Conservation (phyloP, 2,329 filamentous ascomycete species). For the Bipolaris zeicola region DNA sequence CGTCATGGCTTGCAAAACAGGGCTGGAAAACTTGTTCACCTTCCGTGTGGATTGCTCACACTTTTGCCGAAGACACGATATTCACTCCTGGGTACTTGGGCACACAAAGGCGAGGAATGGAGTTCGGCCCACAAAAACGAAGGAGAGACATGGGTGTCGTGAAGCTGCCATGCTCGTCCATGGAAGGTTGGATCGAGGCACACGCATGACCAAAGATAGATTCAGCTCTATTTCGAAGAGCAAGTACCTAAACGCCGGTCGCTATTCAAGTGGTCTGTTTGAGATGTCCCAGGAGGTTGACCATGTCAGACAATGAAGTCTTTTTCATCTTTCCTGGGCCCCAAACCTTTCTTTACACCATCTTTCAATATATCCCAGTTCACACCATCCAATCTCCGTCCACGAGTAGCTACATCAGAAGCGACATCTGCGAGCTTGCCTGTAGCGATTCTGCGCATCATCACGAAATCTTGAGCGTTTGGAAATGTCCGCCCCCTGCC, state of each 20-base stretch:
- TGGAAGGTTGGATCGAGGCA: not conserved
- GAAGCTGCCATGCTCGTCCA: not conserved
- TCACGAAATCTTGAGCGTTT: slow-evolving; percentile 72
- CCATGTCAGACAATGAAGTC: slow-evolving; percentile 19
- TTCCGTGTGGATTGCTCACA: not conserved
- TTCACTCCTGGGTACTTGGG: not conserved
- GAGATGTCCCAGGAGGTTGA: not conserved
- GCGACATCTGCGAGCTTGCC: slow-evolving; percentile 61
- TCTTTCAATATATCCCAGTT: slow-evolving; percentile 57
- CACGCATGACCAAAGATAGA: not conserved
- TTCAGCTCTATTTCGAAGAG: not conserved
- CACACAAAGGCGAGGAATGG: not conserved
- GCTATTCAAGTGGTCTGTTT: not conserved
- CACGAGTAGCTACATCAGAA: slow-evolving; percentile 36
- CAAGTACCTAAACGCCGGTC: not conserved
- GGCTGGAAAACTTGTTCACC: too few relatives aligned
- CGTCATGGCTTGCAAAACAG: not conserved
- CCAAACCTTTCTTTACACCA: slow-evolving; percentile 45
- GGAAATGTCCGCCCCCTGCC: slow-evolving; percentile 69
- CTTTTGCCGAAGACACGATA: not conserved
- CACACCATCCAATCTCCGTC: slow-evolving; percentile 56
- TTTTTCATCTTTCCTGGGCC: slow-evolving; percentile 39
- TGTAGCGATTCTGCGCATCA: slow-evolving; percentile 74
- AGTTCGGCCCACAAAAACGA: not conserved
- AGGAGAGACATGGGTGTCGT: not conserved